phyloP scores from a whole-genome alignment of 2,329 filamentous ascomycete species.

The Aureobasidium melanogenum region DNA sequence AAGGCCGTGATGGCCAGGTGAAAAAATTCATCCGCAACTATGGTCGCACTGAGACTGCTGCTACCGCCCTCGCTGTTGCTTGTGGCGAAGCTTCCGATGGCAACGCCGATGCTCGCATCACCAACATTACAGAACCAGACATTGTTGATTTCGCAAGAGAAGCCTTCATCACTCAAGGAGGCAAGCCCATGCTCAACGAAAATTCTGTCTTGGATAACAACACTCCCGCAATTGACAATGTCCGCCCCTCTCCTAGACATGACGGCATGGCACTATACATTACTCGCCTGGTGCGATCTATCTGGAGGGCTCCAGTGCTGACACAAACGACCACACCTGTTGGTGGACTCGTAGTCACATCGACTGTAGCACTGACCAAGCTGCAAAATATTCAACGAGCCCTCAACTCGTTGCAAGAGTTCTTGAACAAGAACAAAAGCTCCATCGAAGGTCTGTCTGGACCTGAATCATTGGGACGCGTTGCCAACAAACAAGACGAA shows the following conservation, averaged over 20 bases:
- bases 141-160: constrained; percentile 78
- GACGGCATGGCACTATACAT: constrained; percentile 83
- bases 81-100: constrained; percentile 87
- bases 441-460: constrained; percentile 94
- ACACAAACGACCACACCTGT: constrained; percentile 44
- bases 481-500: constrained; percentile 78
- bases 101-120: constrained; percentile 59
- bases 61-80: constrained; percentile 85
- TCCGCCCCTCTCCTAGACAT: constrained; percentile 80
- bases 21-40: constrained; percentile 79
- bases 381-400: constrained; percentile 71
- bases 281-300: constrained; percentile 72
- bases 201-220: constrained; percentile 55
- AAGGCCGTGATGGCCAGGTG: constrained; percentile 72
- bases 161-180: constrained; percentile 86
- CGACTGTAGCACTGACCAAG: constrained; percentile 59
- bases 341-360: constrained; percentile 54
- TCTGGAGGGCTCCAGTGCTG: constrained; percentile 79
- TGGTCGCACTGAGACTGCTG: constrained; percentile 79
- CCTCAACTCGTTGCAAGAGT: constrained; percentile 67
- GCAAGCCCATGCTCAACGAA: constrained; percentile 75
- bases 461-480: constrained; percentile 71
- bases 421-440: constrained; percentile 76
- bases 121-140: constrained; percentile 67
- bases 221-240: constrained; percentile 66